Base-by-base conservation (phyloP, 495 filamentous ascomycete genomes). In the Aspergillus bertholletiae region DNA sequence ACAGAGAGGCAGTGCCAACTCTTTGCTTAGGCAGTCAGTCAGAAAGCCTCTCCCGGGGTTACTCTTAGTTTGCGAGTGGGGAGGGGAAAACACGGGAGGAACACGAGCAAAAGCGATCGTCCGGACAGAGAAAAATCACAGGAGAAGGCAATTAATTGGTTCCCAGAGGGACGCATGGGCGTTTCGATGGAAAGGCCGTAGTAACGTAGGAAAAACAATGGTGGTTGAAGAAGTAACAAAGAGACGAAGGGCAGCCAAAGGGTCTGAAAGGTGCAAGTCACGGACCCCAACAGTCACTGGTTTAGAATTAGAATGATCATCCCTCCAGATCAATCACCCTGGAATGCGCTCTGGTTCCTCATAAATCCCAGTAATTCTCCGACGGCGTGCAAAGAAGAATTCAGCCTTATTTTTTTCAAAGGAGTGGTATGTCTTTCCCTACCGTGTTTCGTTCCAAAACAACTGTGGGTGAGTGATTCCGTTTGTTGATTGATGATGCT, bases 191-290 rank as follows among this genome's bases (percentile, higher is more conserved):
- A 2, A 40, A 13, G n/a, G n/a, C 15, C 2, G 17, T 2, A 22
- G 20, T 18, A 18, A 20, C 12, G 18, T 3, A 22, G 18, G 3
- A 43, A 40, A 43, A 43, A 43, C 39, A 43, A 43, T 22, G 39
- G 13, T 37, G 1, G 34, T 15, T 37, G 34, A 15, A 37, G 34
- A 37, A 37, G 34, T 5, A 15, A 37, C 34, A 37, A 37, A 37
- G 34, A 37, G 13, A n/a, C 1, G 34, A 15, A n/a, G 13, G 27
- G 37, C 44, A 56, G 35, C 51, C 34, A 46, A 27, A 49, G 32
- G 58, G 41, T 32, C 52, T 53, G 56, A 48, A 27, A 51, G 46
- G n/a, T 13, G n/a, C 15, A 17, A 22, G 2, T 21, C 39, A 43
- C 39, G 39, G 39, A 43, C 39, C 39, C 39, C 34, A 37, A 37